Evolutionary conservation across 2,329 filamentous ascomycete genomes (phyloP).

Genomic region (Scedosporium apiospermum): DNA sequence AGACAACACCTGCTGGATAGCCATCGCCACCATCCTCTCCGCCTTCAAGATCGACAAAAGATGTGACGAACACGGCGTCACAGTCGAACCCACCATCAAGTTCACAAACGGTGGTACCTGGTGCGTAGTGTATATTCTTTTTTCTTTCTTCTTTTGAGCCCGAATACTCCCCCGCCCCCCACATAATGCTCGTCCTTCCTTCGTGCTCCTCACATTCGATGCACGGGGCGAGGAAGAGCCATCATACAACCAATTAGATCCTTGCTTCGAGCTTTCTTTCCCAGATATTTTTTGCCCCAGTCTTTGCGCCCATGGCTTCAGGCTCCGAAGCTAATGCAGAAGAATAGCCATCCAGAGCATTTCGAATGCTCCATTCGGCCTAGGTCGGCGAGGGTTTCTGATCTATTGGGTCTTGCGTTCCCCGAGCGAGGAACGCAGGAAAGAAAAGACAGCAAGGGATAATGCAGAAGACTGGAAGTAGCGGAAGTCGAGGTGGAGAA

Average conservation of each 20-base stretch:
- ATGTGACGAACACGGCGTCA: conserved; percentile 14
- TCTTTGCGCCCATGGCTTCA: not conserved
- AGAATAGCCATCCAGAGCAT: conserved; percentile 20
- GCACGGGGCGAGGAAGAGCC: too few species aligned
- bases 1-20: conserved; percentile 26
- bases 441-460: too few species aligned
- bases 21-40: conserved; percentile 23
- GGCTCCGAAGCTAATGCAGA: not conserved
- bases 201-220: not conserved
- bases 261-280: not conserved
- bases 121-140: conserved; percentile 15
- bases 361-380: conserved; percentile 15
- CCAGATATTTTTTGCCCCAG: not conserved
- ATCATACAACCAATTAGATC: not conserved
- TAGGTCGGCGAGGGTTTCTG: not conserved
- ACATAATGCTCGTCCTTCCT: not conserved
- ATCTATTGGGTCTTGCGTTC: conserved; percentile 5
- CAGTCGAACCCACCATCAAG: conserved; percentile 16
- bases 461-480: too few species aligned
- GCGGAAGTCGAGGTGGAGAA: too few species aligned
- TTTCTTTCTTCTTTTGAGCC: not conserved
- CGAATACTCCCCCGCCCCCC: not conserved
- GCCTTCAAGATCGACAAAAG: conserved; percentile 19
- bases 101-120: conserved; percentile 24
- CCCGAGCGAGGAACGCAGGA: not conserved